Base-by-base conservation (phyloP, 352 stramenopile species). In the Pythium sukuiense region DNA sequence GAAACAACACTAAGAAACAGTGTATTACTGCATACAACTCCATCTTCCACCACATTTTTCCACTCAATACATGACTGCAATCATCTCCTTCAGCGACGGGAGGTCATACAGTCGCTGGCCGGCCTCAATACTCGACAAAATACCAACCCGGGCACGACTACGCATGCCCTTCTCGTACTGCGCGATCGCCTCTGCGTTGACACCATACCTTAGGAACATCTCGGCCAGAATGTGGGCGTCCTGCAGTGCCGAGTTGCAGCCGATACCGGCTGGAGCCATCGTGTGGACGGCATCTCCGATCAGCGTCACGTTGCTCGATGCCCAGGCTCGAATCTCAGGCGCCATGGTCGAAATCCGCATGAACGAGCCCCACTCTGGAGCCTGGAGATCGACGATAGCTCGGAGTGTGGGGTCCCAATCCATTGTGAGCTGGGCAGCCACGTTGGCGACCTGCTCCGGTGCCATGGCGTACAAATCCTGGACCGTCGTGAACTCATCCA, bases 241-340 rank as follows among this genome's bases (percentile, higher is more conserved):
- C 39, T 81, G 63, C 1, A 90, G 53, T 9, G 81, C 81, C 2
- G 76, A 79, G 59, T 87, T 87, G 59, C 74, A 85, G 12, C 77
- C 76, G 26, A 87, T 80, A 13, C 81, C 81, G 1, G 81, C 79
- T 0, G 81, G 81, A 6, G 76, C 67, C 79, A 90, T 88, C 4
- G 81, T 85, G 67, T 90, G 81, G 30, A 86, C 73, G 1, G 81
- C 78, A 48, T 90, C 81, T 9, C 81, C 81, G 4, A 90, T 58
- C 8, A 90, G 63, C 16, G 81, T 90, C 9, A 90, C 76, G 0
- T 49, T 63, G 0, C 72, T 79, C 7, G 81, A 69, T 24, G 75
- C 26, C 81, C 81, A 90, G 39, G 60, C 55, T 14, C 59, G 60
- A 49, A 90, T 70, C 1, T 87, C 69, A 0, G 81, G 81, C 1